These are phyloP conservation scores for Aspergillus diversus DNA, from an alignment of 495 filamentous ascomycete species.

Conservation along the genomic window DNA sequence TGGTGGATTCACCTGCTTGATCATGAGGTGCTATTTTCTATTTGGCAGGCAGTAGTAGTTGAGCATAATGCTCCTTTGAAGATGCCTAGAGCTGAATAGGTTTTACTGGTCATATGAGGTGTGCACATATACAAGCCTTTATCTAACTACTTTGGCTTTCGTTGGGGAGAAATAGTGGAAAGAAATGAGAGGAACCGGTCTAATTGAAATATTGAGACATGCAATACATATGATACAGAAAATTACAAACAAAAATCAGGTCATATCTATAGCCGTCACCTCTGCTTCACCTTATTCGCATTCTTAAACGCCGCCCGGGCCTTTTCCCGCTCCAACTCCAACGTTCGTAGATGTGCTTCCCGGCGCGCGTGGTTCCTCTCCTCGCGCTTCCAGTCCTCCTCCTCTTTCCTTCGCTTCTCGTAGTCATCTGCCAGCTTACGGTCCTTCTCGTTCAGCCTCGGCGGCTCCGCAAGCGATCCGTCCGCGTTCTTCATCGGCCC, in stretches of 20 bases:
- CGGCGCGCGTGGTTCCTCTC: slow-evolving; percentile 32
- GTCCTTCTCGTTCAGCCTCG: slow-evolving; percentile 36
- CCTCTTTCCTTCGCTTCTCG: slow-evolving; percentile 30
- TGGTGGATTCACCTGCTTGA: too few species aligned
- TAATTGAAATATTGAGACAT: too few species aligned
- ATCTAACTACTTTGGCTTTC: too few species aligned
- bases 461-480: slow-evolving; percentile 26
- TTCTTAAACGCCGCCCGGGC: slow-evolving; percentile 18
- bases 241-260: slow-evolving; percentile 5
- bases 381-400: slow-evolving; percentile 35
- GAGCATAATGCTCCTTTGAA: too few species aligned
- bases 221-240: neutral
- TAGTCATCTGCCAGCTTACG: slow-evolving; percentile 32
- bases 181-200: too few species aligned
- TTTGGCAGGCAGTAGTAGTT: too few species aligned
- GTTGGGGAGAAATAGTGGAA: too few species aligned
- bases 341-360: slow-evolving; percentile 24
- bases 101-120: too few species aligned
- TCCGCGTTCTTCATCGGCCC: slow-evolving; percentile 28
- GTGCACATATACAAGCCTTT: too few species aligned
- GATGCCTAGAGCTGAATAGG: too few species aligned
- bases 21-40: too few species aligned
- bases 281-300: slow-evolving; percentile 8
- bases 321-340: slow-evolving; percentile 28
- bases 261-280: slow-evolving; percentile 5